Evolutionary conservation across 2,329 filamentous ascomycete genomes (phyloP).

Genomic region (Nemania sp.): DNA sequence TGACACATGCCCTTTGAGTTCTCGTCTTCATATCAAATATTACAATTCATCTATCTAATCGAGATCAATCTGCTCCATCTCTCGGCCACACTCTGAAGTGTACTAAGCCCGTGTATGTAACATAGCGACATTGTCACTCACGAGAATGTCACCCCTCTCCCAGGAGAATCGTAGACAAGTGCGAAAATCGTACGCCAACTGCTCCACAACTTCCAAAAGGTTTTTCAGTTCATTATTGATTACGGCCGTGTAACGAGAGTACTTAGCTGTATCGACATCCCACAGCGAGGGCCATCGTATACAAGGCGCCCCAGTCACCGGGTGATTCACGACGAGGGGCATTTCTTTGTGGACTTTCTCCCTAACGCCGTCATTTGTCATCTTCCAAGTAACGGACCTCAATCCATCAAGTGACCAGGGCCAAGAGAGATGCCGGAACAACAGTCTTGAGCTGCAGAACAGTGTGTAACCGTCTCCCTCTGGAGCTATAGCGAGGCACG

Average conservation of each 20-base stretch:
- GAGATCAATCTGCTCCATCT: too few species aligned
- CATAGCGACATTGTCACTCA: conserved; percentile 8
- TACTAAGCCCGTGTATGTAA: too few species aligned
- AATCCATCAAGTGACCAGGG: conserved; percentile 2
- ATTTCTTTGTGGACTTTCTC: neutral
- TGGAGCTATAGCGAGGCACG: neutral
- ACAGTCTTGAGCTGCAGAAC: conserved; percentile 12
- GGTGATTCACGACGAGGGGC: conserved; percentile 6
- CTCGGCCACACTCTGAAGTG: too few species aligned
- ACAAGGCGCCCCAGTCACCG: neutral
- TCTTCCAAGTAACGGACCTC: conserved; percentile 7
- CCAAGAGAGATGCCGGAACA: conserved; percentile 1
- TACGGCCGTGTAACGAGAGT: too few species aligned
- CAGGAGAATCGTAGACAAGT: conserved; percentile 10
- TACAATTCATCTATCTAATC: too few species aligned
- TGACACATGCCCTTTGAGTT: too few species aligned
- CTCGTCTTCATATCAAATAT: too few species aligned
- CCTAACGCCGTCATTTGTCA: conserved; percentile 6
- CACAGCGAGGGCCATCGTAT: too few species aligned
- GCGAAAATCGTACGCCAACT: conserved; percentile 2
- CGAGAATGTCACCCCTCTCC: conserved; percentile 11
- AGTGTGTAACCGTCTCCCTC: conserved; percentile 15
- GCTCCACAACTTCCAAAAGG: neutral
- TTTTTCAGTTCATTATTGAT: too few species aligned
- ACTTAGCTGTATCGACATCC: too few species aligned